A percentile compares a stretch with the other conserved stretches of the same genome.
Conservation (phyloP, 2,329 filamentous ascomycete species). For the Davidsoniella neocaledoniae region DNA sequence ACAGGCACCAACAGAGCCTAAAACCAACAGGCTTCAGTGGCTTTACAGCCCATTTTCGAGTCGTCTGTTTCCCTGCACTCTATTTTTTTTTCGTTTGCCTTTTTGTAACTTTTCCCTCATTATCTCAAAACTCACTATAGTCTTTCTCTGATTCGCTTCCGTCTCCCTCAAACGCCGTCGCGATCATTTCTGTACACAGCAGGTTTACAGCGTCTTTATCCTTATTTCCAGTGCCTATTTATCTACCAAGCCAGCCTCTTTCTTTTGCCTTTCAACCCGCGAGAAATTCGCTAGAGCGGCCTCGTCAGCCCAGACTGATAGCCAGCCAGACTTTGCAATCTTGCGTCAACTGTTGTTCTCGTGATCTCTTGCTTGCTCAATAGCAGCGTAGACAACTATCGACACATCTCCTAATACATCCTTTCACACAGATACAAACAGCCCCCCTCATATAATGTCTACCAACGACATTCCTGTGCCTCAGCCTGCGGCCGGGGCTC, state of each 20-base stretch:
- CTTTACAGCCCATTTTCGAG: too few species aligned
- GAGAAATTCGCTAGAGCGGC: too few species aligned
- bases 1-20: too few species aligned
- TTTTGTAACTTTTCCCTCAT: background rate
- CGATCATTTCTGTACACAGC: background rate
- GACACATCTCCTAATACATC: slow-evolving; percentile 1
- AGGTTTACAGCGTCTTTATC: background rate
- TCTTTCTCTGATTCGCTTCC: too few species aligned
- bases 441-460: slow-evolving; percentile 20
- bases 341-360: too few species aligned
- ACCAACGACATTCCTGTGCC: slow-evolving; percentile 20
- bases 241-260: too few species aligned
- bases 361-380: too few species aligned
- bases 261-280: too few species aligned
- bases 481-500: slow-evolving; percentile 16
- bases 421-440: background rate
- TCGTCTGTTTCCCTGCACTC: background rate
- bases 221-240: background rate
- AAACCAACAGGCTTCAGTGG: too few species aligned
- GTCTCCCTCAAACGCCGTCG: background rate
- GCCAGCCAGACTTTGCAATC: too few species aligned
- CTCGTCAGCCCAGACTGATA: too few species aligned
- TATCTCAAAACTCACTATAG: background rate
- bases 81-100: background rate
- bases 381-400: background rate